Conservation (phyloP, 2,329 filamentous ascomycete species). For the Rhinocladiella similis region DNA sequence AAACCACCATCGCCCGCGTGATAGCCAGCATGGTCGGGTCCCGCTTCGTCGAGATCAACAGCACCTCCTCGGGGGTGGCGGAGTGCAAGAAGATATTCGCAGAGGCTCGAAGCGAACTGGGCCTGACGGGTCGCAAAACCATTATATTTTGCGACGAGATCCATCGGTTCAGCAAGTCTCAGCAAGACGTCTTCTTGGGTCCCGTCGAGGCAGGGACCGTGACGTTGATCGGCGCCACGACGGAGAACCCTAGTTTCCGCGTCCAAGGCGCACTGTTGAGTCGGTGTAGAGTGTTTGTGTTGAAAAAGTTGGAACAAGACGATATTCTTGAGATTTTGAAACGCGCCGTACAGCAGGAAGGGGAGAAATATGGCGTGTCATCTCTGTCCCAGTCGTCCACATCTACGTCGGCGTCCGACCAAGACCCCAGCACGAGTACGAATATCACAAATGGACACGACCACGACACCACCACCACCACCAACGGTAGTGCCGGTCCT, state of each 20-base stretch:
- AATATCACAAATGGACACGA: too few species aligned
- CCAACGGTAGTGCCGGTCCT: too few species aligned
- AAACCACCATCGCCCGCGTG: slow-evolving; percentile 77
- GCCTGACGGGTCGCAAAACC: slow-evolving; percentile 81
- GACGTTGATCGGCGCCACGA: slow-evolving; percentile 91
- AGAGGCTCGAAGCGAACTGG: slow-evolving; percentile 77
- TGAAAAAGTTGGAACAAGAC: slow-evolving; percentile 71
- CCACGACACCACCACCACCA: too few species aligned
- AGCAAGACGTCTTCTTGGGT: slow-evolving; percentile 92
- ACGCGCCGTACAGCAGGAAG: slow-evolving; percentile 65
- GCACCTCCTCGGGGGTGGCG: slow-evolving; percentile 80
- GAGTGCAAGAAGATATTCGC: slow-evolving; percentile 91
- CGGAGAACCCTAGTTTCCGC: slow-evolving; percentile 95
- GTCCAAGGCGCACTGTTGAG: slow-evolving; percentile 84
- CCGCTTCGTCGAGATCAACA: slow-evolving; percentile 94
- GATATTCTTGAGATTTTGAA: slow-evolving; percentile 73
- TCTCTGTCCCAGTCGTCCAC: too few species aligned
- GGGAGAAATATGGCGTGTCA: slow-evolving; percentile 37
- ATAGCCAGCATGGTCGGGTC: slow-evolving; percentile 80
- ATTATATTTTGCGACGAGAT: slow-evolving; percentile 99
- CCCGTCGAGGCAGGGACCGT: slow-evolving; percentile 90
- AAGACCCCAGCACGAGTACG: too few species aligned
- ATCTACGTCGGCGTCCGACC: too few species aligned
- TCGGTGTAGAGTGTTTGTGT: slow-evolving; percentile 85
- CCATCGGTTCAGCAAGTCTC: slow-evolving; percentile 83